These are phyloP conservation scores for Candida peoriensis DNA, from an alignment of 805 yeast species.

Conservation along the genomic window DNA sequence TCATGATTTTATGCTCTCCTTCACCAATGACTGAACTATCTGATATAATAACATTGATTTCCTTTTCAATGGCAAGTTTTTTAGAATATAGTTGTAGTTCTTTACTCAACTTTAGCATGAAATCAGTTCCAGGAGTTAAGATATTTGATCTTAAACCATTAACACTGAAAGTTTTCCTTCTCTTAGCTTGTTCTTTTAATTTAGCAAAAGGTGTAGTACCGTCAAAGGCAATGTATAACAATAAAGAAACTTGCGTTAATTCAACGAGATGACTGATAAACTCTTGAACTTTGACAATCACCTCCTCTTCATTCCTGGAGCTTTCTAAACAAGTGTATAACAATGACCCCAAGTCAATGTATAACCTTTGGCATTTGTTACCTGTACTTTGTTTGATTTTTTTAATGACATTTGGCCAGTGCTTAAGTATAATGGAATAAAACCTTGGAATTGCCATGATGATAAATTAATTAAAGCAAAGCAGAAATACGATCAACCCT, in stretches of 20 bases:
- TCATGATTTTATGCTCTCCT: slow-evolving; percentile 96
- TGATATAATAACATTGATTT: slow-evolving; percentile 65
- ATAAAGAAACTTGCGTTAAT: slow-evolving; percentile 63
- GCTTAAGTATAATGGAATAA: slow-evolving; percentile 7
- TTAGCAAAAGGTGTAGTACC: slow-evolving; percentile 98
- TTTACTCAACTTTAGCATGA: slow-evolving; percentile 75
- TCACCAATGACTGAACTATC: slow-evolving; percentile 95
- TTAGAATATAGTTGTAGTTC: slow-evolving; percentile 72
- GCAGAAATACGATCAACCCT: background rate
- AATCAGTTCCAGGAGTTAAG: slow-evolving; percentile 93
- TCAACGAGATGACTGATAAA: slow-evolving; percentile 64
- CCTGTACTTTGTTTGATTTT: too few species aligned
- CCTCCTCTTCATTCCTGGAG: slow-evolving; percentile 48
- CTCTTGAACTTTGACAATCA: slow-evolving; percentile 83
- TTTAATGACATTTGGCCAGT: too few species aligned
- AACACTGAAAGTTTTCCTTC: slow-evolving; percentile 83
- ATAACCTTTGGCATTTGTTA: slow-evolving; percentile 88
- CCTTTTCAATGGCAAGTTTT: slow-evolving; percentile 68
- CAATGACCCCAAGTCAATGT: slow-evolving; percentile 92
- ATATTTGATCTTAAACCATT: slow-evolving; percentile 81
- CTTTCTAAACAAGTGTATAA: slow-evolving; percentile 83
- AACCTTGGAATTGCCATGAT: slow-evolving; percentile 20
- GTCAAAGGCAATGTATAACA: slow-evolving; percentile 89
- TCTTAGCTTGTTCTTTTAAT: slow-evolving; percentile 89
- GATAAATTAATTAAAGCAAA: background rate